Evolutionary conservation across 441 rosid species (phyloP).

Genomic region (Dalechampia spathulata): DNA sequence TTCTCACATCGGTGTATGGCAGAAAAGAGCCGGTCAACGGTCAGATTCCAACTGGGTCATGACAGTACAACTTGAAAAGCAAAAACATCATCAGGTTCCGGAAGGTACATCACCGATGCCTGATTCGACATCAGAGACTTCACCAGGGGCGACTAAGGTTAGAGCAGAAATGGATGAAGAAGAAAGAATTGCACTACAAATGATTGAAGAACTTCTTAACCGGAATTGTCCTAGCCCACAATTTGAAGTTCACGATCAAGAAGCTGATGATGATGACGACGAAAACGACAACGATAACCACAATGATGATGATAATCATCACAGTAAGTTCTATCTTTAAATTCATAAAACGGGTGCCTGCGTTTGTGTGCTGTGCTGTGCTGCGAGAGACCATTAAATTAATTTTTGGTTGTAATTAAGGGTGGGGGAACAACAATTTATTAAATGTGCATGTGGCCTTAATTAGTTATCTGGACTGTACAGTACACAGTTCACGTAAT

Average conservation of each 20-base stretch:
- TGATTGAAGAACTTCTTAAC: slow-evolving; percentile 86
- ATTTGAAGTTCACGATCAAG: slow-evolving; percentile 15
- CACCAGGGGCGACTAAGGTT: neutral
- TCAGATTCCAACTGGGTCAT: slow-evolving; percentile 79
- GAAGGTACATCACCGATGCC: slow-evolving; percentile 1
- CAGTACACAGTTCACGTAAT: too few relatives aligned
- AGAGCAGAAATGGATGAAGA: slow-evolving; percentile 44
- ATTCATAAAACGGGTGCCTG: too few relatives aligned
- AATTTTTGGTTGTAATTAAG: too few relatives aligned
- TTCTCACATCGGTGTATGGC: slow-evolving; percentile 92
- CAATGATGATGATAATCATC: too few relatives aligned
- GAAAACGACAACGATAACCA: neutral
- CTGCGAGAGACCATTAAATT: too few relatives aligned
- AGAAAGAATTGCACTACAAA: slow-evolving; percentile 64
- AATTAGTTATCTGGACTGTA: too few relatives aligned
- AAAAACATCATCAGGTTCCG: neutral
- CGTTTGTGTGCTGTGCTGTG: too few relatives aligned
- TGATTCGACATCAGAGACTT: neutral
- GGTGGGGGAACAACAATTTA: too few relatives aligned
- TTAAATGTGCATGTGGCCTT: too few relatives aligned
- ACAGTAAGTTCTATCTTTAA: too few relatives aligned
- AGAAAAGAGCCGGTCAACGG: slow-evolving; percentile 65
- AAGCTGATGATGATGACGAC: neutral
- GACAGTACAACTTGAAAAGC: slow-evolving; percentile 60
- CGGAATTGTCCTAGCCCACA: slow-evolving; percentile 43